phyloP scores from a whole-genome alignment of 305 asterid genomes.

The Fraxinus angustifolia region DNA sequence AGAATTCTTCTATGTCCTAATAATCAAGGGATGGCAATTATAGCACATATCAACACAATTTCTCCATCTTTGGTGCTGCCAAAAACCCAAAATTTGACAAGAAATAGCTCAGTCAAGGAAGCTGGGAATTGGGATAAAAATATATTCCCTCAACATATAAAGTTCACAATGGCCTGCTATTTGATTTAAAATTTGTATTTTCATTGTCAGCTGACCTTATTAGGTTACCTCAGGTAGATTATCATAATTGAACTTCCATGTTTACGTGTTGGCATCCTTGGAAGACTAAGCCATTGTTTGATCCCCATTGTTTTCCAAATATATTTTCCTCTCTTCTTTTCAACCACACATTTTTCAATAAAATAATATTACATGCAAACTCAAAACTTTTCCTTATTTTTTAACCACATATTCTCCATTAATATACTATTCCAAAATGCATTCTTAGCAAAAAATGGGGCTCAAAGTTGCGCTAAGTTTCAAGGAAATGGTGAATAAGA shows the following conservation, averaged over 20 bases:
- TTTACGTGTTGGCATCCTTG: not conserved
- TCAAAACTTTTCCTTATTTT: no score
- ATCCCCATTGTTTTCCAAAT: no score
- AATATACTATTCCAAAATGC: no score
- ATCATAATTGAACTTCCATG: conserved; percentile 8
- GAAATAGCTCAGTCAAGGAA: not conserved
- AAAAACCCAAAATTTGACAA: not conserved
- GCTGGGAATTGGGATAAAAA: not conserved
- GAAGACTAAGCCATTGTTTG: not conserved
- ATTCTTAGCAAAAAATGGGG: no score
- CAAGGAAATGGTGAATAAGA: conserved; percentile 13
- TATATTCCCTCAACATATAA: not conserved
- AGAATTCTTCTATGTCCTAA: not conserved
- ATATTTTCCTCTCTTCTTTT: no score
- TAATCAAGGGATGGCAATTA: not conserved
- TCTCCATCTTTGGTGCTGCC: not conserved
- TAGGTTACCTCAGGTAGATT: conserved; percentile 13
- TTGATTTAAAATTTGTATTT: not conserved
- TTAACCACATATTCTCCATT: no score
- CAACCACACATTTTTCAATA: no score
- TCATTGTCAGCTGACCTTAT: not conserved
- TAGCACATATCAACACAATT: not conserved
- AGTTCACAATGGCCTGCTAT: not conserved
- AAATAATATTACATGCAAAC: no score
- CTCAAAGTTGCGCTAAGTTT: not conserved